phyloP scores from a whole-genome alignment of 192 early-diverging fungal species.

The Backusella psychrophila region DNA sequence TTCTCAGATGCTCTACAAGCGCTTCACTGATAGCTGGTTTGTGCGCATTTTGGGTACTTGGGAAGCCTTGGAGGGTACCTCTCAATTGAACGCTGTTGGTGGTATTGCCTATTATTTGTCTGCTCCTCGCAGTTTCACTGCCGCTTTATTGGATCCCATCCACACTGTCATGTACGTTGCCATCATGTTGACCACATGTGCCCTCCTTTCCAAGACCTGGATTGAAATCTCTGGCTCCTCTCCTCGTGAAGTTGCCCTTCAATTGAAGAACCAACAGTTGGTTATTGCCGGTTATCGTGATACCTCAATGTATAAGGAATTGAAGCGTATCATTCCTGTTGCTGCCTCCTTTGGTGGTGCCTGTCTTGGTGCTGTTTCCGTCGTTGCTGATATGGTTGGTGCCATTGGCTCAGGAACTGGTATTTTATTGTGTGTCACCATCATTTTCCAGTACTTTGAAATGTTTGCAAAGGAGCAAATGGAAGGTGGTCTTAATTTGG shows the following conservation, averaged over 20 bases:
- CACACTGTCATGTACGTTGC: conserved; percentile 93
- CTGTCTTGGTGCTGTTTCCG: conserved; percentile 92
- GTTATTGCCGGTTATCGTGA: conserved; percentile 95
- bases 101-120: conserved; percentile 99
- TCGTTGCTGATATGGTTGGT: conserved; percentile 95
- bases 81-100: conserved; percentile 88
- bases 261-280: conserved; percentile 97
- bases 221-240: conserved; percentile 98
- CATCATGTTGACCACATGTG: conserved; percentile 95
- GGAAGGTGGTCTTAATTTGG: conserved; percentile 33
- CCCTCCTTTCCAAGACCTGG: conserved; percentile 97
- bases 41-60: conserved; percentile 95
- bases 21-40: conserved; percentile 96
- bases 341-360: conserved; percentile 98
- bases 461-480: conserved; percentile 44
- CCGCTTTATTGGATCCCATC: conserved; percentile 88
- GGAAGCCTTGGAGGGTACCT: conserved; percentile 95
- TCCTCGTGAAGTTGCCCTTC: conserved; percentile 94
- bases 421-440: conserved; percentile 97
- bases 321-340: conserved; percentile 97
- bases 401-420: conserved; percentile 99
- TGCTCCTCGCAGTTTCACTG: conserved; percentile 85
- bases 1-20: conserved; percentile 96
- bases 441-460: conserved; percentile 56
- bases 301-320: conserved; percentile 98